A percentile compares a stretch with the other conserved stretches of the same genome.
phyloP scores from a whole-genome alignment of 1,139 yeast genomes.

The Oligophagozyma castellii region DNA sequence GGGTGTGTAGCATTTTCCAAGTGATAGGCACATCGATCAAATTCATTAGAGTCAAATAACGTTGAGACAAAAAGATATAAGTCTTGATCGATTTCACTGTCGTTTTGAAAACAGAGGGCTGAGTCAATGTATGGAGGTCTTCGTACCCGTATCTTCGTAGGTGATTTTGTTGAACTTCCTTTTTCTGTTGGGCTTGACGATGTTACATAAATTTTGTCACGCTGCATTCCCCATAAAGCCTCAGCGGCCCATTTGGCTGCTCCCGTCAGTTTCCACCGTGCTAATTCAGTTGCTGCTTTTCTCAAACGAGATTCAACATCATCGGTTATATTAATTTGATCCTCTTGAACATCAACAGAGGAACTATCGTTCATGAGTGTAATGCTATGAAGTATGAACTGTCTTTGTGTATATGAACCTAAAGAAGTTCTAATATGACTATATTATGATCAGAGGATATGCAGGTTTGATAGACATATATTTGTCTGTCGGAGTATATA shows the following conservation, averaged over 20 bases:
- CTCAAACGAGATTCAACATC: conserved; percentile 19
- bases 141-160: conserved; percentile 1
- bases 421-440: no score
- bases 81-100: conserved; percentile 28
- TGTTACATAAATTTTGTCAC: background rate
- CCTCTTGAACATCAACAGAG: no score
- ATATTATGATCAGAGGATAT: no score
- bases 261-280: conserved; percentile 43
- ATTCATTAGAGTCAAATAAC: conserved; percentile 75
- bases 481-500: no score
- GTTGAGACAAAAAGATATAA: conserved; percentile 49
- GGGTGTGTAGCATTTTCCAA: conserved; percentile 41
- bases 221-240: conserved; percentile 32
- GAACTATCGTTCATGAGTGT: no score
- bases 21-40: conserved; percentile 58
- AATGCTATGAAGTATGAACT: no score
- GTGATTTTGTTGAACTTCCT: conserved; percentile 3
- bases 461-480: no score
- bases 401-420: no score
- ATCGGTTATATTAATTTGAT: no score
- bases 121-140: background rate
- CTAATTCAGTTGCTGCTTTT: conserved; percentile 28
- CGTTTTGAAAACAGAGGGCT: conserved; percentile 1
- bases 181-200: background rate
- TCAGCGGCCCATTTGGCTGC: conserved; percentile 79